Evolutionary conservation across 345 rosid genomes (phyloP).

Genomic region (Aquilaria yunnanensis): DNA sequence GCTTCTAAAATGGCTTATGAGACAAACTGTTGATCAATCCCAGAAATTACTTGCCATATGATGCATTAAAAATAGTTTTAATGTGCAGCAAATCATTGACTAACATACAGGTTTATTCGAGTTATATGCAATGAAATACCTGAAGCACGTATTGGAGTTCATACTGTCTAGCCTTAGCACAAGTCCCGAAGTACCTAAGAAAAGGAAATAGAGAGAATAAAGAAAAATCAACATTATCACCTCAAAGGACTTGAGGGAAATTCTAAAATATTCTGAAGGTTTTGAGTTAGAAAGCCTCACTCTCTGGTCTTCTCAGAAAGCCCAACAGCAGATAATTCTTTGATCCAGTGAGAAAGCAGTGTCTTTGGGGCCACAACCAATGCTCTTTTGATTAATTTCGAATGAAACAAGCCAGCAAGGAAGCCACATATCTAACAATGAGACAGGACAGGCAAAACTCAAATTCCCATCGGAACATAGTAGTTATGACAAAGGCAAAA

Average conservation of each 20-base stretch:
- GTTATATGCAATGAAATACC: constrained; percentile 29
- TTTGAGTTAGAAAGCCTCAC: constrained; percentile 40
- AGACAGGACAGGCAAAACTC: constrained; percentile 16
- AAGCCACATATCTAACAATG: constrained; percentile 77
- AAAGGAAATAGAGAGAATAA: constrained; percentile 8
- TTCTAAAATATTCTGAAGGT: neutral
- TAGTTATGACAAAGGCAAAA: neutral
- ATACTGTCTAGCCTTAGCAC: constrained; percentile 71
- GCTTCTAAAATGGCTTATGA: too few species aligned
- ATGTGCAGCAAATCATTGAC: too few species aligned
- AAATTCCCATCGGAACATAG: neutral
- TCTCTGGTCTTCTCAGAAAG: constrained; percentile 82
- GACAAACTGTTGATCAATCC: too few species aligned
- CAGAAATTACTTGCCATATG: too few species aligned
- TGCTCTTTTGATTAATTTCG: constrained; percentile 71
- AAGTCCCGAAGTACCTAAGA: constrained; percentile 71
- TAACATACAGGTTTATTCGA: too few species aligned
- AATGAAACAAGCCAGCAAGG: constrained; percentile 85
- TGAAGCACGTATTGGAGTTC: constrained; percentile 81
- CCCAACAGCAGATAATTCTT: constrained; percentile 82
- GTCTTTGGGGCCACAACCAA: constrained; percentile 94
- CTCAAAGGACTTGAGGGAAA: too few species aligned
- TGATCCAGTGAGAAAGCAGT: constrained; percentile 91
- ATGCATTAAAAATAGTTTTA: too few species aligned
- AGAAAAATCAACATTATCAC: neutral